Percentiles rank a stretch among this genome's conserved stretches.
Evolutionary conservation across 2,329 filamentous ascomycete species (phyloP).

Genomic region (Claviceps sp.): DNA sequence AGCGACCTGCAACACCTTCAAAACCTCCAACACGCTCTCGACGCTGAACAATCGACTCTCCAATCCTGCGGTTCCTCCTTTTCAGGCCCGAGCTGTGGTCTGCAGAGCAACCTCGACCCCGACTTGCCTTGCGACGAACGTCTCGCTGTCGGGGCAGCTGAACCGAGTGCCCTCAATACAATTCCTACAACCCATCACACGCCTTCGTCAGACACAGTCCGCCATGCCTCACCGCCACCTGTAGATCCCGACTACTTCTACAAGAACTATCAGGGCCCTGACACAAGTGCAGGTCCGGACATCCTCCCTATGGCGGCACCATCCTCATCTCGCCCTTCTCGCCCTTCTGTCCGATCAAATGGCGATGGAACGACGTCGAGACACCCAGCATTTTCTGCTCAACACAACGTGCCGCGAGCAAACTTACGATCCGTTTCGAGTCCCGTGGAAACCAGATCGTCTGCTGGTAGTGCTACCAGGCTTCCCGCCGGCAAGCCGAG

Average conservation of each 20-base stretch:
- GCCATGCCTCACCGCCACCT: conserved; percentile 27
- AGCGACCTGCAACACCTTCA: conserved; percentile 16
- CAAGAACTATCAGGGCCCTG: conserved; percentile 31
- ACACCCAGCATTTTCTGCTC: conserved; percentile 28
- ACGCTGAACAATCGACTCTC: conserved; percentile 5
- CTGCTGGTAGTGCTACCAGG: conserved; percentile 15
- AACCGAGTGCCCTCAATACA: conserved; percentile 1
- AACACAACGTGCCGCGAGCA: conserved; percentile 27
- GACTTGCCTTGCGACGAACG: conserved; percentile 8
- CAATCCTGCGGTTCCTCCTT: neutral
- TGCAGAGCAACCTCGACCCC: conserved; percentile 4
- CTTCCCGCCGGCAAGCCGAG: conserved; percentile 41
- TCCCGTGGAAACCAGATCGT: conserved; percentile 33
- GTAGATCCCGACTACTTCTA: conserved; percentile 44
- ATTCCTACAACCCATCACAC: conserved; percentile 6
- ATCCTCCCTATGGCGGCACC: conserved; percentile 21
- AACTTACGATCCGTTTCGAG: conserved; percentile 41
- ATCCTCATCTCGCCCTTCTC: conserved; percentile 18
- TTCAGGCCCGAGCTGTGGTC: neutral
- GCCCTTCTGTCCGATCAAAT: conserved; percentile 34
- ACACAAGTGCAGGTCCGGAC: conserved; percentile 22
- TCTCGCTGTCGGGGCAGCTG: neutral
- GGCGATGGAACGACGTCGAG: conserved; percentile 36
- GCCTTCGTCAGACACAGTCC: conserved; percentile 12
- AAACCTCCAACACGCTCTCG: conserved; percentile 9